Base-by-base conservation (phyloP, 768 basidiomycete species). In the Podaxis sp. region DNA sequence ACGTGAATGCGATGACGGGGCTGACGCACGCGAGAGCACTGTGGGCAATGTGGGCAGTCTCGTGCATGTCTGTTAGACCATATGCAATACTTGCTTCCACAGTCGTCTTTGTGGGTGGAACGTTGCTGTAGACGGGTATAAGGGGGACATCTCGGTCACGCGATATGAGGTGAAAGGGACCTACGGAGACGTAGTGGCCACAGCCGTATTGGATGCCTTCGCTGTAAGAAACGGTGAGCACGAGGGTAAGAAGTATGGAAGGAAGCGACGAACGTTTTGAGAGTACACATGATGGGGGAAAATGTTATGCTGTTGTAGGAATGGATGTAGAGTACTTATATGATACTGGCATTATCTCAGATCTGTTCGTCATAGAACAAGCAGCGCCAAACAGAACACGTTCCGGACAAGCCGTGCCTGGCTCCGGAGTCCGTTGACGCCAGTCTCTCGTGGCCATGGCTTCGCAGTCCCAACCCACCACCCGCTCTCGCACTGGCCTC, bases 401-500 rank as follows among this genome's bases (percentile, higher is more conserved):
- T 70, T 42, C 57, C 58, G 60, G 54, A 42, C 40, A 13, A 46
- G 48, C 59, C 48, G 48, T 60, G 56, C 56, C 56, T 57, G 49
- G 8, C n/a, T 46, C 44, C 44, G 33, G 33, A 33, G 7, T 33
- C 33, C n/a, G n/a, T 44, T 44, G 53, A 39, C 53, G 40, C 40
- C 40, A n/a, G 56, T 30, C 40, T 42, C 56, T 46, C 24, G 55
- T 33, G 57, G 40, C 11, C 59, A 62, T 62, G 61, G 19, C 74
- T 61, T 78, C 78, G 46, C 68, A 67, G 63, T 59, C 66, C 63
- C 61, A 65, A 30, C 68, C 73, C 51, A 84, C 87, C 44, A 94
- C 91, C 39, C 89, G 96, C 68, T 95, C 93, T 1, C 77, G 96
- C 52, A 98, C 96, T 2, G 85, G 93, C 59, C 85, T 98, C 69